Conservation (phyloP, 2,329 filamentous ascomycete genomes). For the Tricladium varicosporioides region DNA sequence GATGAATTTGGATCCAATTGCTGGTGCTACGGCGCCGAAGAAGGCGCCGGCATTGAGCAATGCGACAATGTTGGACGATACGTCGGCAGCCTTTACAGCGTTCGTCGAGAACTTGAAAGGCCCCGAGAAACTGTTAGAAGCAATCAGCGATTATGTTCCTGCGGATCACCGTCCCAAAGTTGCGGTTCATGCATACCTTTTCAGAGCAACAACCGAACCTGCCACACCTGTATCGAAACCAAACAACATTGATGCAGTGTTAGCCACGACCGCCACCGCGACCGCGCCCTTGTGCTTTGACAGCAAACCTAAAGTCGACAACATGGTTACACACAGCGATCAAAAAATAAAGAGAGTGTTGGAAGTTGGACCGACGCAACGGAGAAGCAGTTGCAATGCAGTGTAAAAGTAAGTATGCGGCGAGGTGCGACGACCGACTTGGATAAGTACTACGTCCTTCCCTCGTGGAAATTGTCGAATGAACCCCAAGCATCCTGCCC, state of each 20-base stretch:
- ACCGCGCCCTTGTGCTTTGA: constrained; percentile 19
- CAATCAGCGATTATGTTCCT: background rate
- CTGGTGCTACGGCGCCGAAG: constrained; percentile 48
- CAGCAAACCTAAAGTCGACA: constrained; percentile 1
- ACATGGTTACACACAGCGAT: background rate
- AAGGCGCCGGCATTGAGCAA: constrained; percentile 52
- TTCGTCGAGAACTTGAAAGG: constrained; percentile 17
- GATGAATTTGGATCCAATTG: constrained; percentile 43
- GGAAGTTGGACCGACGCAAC: too few species aligned
- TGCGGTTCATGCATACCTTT: constrained; percentile 9
- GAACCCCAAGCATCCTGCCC: too few species aligned
- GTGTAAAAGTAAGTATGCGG: too few species aligned
- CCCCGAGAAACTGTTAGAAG: background rate
- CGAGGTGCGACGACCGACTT: too few species aligned
- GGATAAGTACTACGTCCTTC: too few species aligned
- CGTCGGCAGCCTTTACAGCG: constrained; percentile 10
- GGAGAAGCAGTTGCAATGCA: too few species aligned
- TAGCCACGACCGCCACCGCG: constrained; percentile 17
- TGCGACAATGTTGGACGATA: constrained; percentile 41
- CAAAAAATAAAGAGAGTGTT: too few species aligned
- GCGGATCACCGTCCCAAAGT: background rate
- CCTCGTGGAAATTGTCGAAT: too few species aligned
- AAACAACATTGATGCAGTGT: constrained; percentile 24
- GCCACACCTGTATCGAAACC: constrained; percentile 27
- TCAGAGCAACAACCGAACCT: constrained; percentile 20